phyloP scores from a whole-genome alignment of 1,139 yeast genomes.

The Oligophagozyma castellii region DNA sequence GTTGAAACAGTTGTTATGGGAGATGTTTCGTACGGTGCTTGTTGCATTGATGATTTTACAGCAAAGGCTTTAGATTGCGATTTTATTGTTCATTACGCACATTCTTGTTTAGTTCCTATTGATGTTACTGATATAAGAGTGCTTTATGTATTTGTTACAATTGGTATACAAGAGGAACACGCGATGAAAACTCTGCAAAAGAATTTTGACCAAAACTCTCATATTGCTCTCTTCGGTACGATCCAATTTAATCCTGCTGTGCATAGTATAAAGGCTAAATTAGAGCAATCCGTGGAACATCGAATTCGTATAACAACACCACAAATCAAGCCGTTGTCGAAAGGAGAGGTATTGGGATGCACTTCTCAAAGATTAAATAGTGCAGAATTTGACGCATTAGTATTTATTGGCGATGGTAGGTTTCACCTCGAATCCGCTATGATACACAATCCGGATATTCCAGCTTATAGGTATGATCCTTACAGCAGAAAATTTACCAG shows the following conservation, averaged over 20 bases:
- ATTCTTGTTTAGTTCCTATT: conserved; percentile 90
- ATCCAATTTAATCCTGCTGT: conserved; percentile 94
- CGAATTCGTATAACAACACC: conserved; percentile 66
- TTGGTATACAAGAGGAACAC: conserved; percentile 74
- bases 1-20: conserved; percentile 95
- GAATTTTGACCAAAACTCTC: conserved; percentile 51
- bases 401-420: conserved; percentile 92
- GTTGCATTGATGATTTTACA: conserved; percentile 94
- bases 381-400: conserved; percentile 57
- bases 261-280: conserved; percentile 56
- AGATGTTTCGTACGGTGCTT: conserved; percentile 96
- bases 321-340: conserved; percentile 83
- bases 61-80: conserved; percentile 91
- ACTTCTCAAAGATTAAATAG: conserved; percentile 72
- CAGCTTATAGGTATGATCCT: conserved; percentile 91
- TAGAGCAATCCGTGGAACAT: conserved; percentile 34
- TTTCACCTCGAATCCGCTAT: conserved; percentile 91
- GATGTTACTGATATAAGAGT: conserved; percentile 86
- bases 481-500: conserved; percentile 81
- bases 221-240: conserved; percentile 79
- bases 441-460: conserved; percentile 91
- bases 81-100: conserved; percentile 92
- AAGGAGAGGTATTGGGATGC: conserved; percentile 94
- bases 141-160: conserved; percentile 88
- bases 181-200: conserved; percentile 59